phyloP scores from a whole-genome alignment of 1,139 yeast genomes.

The Protomyces inundatus region DNA sequence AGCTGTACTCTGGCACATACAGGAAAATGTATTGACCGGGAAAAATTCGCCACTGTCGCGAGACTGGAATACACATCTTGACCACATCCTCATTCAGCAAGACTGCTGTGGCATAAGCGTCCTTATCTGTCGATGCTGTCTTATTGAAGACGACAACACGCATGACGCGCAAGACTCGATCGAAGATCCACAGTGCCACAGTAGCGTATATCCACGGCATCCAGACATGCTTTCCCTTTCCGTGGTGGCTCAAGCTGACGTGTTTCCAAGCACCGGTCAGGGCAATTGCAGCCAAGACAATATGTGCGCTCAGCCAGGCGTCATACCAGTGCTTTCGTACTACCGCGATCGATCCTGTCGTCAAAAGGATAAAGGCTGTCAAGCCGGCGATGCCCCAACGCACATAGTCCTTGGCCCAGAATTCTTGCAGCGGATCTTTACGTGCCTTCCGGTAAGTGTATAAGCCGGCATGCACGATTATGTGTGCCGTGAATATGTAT shows the following conservation, averaged over 20 bases:
- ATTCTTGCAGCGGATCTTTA: constrained; percentile 36
- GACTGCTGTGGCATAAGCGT: constrained; percentile 4
- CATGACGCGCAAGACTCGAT: constrained; percentile 40
- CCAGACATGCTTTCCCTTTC: constrained; percentile 36
- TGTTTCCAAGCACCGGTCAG: constrained; percentile 41
- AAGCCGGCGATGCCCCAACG: constrained; percentile 45
- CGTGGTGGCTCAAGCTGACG: constrained; percentile 41
- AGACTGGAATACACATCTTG: constrained; percentile 19
- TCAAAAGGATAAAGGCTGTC: constrained; percentile 41
- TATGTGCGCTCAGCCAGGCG: constrained; percentile 38
- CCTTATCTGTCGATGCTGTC: constrained; percentile 24
- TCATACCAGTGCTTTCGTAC: constrained; percentile 47
- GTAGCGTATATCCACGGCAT: constrained; percentile 45
- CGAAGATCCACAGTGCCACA: constrained; percentile 44
- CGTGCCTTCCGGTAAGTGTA: constrained; percentile 32
- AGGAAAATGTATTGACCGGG: constrained; percentile 61
- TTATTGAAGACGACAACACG: constrained; percentile 35
- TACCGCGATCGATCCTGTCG: constrained; percentile 35
- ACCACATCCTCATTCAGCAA: constrained; percentile 30
- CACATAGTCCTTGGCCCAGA: constrained; percentile 41
- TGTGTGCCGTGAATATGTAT: constrained; percentile 47
- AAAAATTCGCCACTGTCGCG: constrained; percentile 41
- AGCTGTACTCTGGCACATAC: constrained; percentile 45
- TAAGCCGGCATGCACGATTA: constrained; percentile 38
- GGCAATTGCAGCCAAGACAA: constrained; percentile 43